phyloP scores from a whole-genome alignment of 176 grass and related monocot genomes.

The Triticum urartu region DNA sequence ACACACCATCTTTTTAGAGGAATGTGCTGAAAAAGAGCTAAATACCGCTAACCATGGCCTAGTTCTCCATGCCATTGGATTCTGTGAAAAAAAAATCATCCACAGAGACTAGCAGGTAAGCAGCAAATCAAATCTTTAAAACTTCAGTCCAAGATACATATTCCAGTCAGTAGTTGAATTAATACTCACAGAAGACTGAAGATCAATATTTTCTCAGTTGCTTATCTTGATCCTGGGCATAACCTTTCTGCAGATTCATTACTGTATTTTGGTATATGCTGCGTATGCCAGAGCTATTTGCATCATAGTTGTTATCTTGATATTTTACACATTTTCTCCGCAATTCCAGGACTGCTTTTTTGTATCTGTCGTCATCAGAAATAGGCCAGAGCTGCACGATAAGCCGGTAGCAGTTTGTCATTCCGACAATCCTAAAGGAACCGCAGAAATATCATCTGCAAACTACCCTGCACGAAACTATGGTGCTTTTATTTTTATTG shows the following conservation, averaged over 20 bases:
- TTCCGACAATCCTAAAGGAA: constrained; percentile 91
- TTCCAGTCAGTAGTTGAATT: constrained; percentile 20
- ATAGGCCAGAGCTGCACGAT: constrained; percentile 71
- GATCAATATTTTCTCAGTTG: background rate
- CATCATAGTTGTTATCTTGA: constrained; percentile 26
- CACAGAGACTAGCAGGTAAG: background rate
- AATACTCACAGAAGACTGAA: constrained; percentile 10
- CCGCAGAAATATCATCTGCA: constrained; percentile 93
- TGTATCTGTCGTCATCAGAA: constrained; percentile 86
- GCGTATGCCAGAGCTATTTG: constrained; percentile 43
- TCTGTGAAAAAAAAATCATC: background rate
- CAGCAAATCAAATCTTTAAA: background rate
- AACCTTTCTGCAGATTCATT: constrained; percentile 30
- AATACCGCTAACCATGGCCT: constrained; percentile 3
- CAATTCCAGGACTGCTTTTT: constrained; percentile 84
- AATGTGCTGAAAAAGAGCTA: background rate
- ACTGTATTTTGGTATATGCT: constrained; percentile 62
- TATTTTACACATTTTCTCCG: constrained; percentile 28
- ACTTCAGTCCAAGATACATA: background rate
- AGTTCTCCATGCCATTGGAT: background rate
- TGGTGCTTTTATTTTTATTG: constrained; percentile 56
- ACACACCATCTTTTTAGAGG: background rate
- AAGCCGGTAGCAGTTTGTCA: constrained; percentile 96
- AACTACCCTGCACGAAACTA: constrained; percentile 87
- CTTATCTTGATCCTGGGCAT: constrained; percentile 11